Evolutionary conservation across 495 filamentous ascomycete species (phyloP).

Genomic region (Hypoxylon subgilvum): DNA sequence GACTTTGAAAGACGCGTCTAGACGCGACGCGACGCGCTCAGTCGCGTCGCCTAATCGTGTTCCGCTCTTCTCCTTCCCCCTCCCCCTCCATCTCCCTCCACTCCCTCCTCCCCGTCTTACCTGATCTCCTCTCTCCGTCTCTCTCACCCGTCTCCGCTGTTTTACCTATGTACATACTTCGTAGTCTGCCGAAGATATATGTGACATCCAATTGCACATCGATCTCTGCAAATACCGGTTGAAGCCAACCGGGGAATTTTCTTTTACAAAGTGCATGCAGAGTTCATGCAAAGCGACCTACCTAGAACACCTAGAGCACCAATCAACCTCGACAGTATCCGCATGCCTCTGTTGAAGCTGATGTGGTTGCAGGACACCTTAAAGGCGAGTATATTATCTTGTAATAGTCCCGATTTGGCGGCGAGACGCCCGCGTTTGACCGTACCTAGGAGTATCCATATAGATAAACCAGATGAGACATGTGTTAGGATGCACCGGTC

Average conservation of each 20-base stretch:
- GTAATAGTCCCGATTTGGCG: background rate
- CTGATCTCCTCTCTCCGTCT: background rate
- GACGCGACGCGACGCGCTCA: slow-evolving; percentile 13
- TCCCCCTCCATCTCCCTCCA: background rate
- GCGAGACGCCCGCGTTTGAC: background rate
- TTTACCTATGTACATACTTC: slow-evolving; percentile 1
- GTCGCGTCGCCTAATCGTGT: slow-evolving; percentile 13
- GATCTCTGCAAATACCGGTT: slow-evolving; percentile 28
- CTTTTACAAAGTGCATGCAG: slow-evolving; percentile 30
- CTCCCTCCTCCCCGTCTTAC: background rate
- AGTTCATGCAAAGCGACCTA: slow-evolving; percentile 21
- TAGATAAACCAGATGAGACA: background rate
- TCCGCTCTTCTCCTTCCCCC: background rate
- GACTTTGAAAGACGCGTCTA: slow-evolving; percentile 23
- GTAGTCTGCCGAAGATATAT: slow-evolving; percentile 12
- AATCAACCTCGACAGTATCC: slow-evolving; percentile 6
- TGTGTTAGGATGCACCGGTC: background rate
- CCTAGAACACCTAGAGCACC: slow-evolving; percentile 1
- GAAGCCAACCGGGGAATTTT: slow-evolving; percentile 33
- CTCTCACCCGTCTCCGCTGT: too few species aligned
- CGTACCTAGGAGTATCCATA: background rate
- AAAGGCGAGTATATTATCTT: slow-evolving; percentile 1
- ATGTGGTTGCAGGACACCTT: background rate
- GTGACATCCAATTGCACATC: slow-evolving; percentile 15
- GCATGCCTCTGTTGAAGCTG: background rate